These are phyloP conservation scores for Cyclostephanos tholiformis DNA, from an alignment of 108 stramenopile species.

Conservation along the genomic window DNA sequence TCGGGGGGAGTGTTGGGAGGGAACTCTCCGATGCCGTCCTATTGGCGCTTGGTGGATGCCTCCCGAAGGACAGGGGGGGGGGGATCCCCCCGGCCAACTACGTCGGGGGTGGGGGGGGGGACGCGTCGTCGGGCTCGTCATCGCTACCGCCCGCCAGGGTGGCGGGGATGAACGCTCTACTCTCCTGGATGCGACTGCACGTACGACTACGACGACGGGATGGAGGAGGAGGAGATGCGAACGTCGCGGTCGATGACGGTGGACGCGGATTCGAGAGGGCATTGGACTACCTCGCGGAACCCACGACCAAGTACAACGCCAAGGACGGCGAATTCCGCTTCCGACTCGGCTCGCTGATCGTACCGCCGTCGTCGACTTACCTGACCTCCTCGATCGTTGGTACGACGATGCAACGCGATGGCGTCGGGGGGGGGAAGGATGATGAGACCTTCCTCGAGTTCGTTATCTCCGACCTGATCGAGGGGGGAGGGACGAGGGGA, in stretches of 20 bases:
- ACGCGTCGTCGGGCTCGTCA: not conserved
- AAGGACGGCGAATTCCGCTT: slow-evolving; percentile 59
- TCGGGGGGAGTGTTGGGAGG: not conserved
- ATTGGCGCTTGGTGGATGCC: slow-evolving; percentile 10
- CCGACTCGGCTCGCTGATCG: slow-evolving; percentile 55
- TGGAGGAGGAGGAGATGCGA: not conserved
- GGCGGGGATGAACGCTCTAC: slow-evolving; percentile 51
- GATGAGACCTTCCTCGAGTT: slow-evolving; percentile 40
- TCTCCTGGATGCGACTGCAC: slow-evolving; percentile 63
- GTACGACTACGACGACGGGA: slow-evolving; percentile 22
- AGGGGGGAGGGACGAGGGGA: slow-evolving; percentile 13
- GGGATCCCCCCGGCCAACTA: not conserved
- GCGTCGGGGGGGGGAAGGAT: slow-evolving; percentile 4
- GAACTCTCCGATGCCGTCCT: slow-evolving; percentile 32
- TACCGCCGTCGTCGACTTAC: slow-evolving; percentile 18
- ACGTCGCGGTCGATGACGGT: not conserved
- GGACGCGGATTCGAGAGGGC: slow-evolving; percentile 54
- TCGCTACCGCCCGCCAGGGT: slow-evolving; percentile 32
- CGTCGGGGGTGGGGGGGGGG: not conserved
- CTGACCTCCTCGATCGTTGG: not conserved
- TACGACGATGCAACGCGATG: not conserved
- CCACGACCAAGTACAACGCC: slow-evolving; percentile 53
- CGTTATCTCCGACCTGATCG: slow-evolving; percentile 41
- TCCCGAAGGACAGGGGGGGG: slow-evolving; percentile 50
- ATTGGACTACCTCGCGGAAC: slow-evolving; percentile 53